These are phyloP conservation scores for Penicillium frequentans DNA, from an alignment of 2,329 filamentous ascomycete species.

Conservation along the genomic window DNA sequence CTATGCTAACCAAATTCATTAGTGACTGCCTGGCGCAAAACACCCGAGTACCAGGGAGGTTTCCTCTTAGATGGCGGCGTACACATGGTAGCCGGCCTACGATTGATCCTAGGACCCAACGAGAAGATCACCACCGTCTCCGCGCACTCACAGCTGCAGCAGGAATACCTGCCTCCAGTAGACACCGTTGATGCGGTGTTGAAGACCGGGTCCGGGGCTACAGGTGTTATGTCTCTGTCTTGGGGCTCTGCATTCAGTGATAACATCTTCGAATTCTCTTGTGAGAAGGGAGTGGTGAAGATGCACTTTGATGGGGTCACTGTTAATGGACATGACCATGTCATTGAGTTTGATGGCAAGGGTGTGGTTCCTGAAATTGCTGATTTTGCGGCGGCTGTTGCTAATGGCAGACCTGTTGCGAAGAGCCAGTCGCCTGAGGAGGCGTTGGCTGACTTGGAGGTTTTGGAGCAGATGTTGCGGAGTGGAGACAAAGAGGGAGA, in stretches of 20 bases:
- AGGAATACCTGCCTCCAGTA: constrained; percentile 54
- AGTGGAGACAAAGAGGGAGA: constrained; percentile 34
- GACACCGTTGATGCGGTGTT: constrained; percentile 58
- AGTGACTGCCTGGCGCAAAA: constrained; percentile 55
- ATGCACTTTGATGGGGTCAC: constrained; percentile 40
- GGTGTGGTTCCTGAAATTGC: constrained; percentile 55
- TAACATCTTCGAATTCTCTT: constrained; percentile 51
- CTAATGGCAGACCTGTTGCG: constrained; percentile 41
- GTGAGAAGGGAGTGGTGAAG: constrained; percentile 52
- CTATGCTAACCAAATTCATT: constrained; percentile 3
- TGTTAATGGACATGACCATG: constrained; percentile 38
- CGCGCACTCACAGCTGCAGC: constrained; percentile 52
- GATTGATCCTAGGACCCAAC: constrained; percentile 48
- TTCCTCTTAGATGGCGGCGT: constrained; percentile 61
- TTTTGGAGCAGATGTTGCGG: constrained; percentile 41
- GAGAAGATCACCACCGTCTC: constrained; percentile 46
- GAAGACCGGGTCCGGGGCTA: constrained; percentile 48
- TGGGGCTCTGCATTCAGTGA: constrained; percentile 55
- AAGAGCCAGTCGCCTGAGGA: constrained; percentile 50
- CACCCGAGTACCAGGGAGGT: constrained; percentile 57
- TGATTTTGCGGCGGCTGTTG: constrained; percentile 53
- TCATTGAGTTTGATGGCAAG: constrained; percentile 50
- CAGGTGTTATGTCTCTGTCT: constrained; percentile 52
- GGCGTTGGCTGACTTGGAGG: constrained; percentile 53
- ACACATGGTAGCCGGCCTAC: constrained; percentile 55